Evolutionary conservation across 768 basidiomycete species (phyloP).

Genomic region (Rhizopogon vulgaris): DNA sequence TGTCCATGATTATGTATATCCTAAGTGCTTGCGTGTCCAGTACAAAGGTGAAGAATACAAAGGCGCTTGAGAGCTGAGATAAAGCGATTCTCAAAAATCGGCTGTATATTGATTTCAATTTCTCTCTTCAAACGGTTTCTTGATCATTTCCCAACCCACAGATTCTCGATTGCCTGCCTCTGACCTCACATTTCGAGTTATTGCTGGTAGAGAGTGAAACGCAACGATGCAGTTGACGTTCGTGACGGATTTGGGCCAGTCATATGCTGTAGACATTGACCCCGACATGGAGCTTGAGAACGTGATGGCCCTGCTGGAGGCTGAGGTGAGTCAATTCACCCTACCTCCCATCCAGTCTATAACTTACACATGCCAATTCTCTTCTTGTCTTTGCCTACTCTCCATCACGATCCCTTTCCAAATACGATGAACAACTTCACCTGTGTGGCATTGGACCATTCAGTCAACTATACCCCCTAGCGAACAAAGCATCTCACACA

Average conservation of each 20-base stretch:
- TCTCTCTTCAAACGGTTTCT: background rate
- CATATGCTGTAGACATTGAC: slow-evolving; percentile 76
- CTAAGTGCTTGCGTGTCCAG: background rate
- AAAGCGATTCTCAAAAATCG: background rate
- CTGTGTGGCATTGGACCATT: background rate
- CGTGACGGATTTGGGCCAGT: slow-evolving; percentile 58
- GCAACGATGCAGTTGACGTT: slow-evolving; percentile 66
- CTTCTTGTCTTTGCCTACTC: background rate
- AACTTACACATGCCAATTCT: background rate
- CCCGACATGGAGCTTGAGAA: slow-evolving; percentile 88
- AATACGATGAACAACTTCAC: background rate
- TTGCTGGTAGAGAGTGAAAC: background rate
- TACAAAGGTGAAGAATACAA: background rate
- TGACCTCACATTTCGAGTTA: too few species aligned
- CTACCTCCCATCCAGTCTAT: background rate
- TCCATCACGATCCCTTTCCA: background rate
- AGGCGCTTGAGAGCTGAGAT: background rate
- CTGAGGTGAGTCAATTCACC: slow-evolving; percentile 63
- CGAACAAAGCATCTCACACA: slow-evolving; percentile 70
- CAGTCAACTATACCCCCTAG: slow-evolving; percentile 69
- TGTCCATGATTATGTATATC: background rate
- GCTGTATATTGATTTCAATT: background rate
- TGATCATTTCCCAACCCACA: background rate
- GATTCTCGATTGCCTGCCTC: background rate
- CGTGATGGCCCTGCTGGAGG: slow-evolving; percentile 90